A percentile compares a stretch with the other conserved stretches of the same genome.
Evolutionary conservation across 352 stramenopile genomes (phyloP).

Genomic region (Pythium dissotocum): DNA sequence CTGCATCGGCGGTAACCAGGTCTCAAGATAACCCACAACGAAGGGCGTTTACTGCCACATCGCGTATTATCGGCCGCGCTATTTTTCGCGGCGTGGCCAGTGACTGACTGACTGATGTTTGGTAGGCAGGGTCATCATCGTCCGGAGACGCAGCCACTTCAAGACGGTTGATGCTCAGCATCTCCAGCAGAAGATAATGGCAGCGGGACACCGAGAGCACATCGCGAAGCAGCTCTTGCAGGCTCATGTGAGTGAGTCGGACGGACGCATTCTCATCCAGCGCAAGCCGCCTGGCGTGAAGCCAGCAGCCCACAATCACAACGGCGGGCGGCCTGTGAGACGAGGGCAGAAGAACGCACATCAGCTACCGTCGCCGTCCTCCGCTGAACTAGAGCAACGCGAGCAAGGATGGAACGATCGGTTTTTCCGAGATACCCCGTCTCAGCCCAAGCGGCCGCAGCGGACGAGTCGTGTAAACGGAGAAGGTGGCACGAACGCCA

Average conservation of each 20-base stretch:
- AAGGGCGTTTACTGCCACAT: slow-evolving; percentile 1
- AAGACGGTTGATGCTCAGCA: slow-evolving; percentile 1
- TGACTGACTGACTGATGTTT: slow-evolving; percentile 1
- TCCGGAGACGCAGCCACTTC: neutral
- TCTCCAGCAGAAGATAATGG: slow-evolving; percentile 27
- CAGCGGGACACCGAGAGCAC: slow-evolving; percentile 45
- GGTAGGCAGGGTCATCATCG: neutral
- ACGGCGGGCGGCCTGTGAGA: slow-evolving; percentile 27
- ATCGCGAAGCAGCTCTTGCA: slow-evolving; percentile 52
- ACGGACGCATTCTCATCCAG: slow-evolving; percentile 1
- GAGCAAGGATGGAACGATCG: slow-evolving; percentile 79
- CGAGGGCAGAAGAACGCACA: slow-evolving; percentile 33
- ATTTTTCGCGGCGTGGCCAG: neutral
- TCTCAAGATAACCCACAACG: slow-evolving; percentile 8
- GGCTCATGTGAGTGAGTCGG: slow-evolving; percentile 14
- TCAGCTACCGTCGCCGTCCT: slow-evolving; percentile 39
- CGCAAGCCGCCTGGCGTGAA: slow-evolving; percentile 22
- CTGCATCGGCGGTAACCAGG: neutral
- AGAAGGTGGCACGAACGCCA: neutral
- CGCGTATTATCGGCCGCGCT: slow-evolving; percentile 1
- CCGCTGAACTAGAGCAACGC: slow-evolving; percentile 56
- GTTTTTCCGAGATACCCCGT: slow-evolving; percentile 57
- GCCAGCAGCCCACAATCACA: neutral
- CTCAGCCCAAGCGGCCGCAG: slow-evolving; percentile 46
- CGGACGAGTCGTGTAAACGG: slow-evolving; percentile 24